Evolutionary conservation across 805 yeast genomes (phyloP), one percentile per base, ranked within the genome.

Genomic region (Saccharomyces paradoxus): DNA sequence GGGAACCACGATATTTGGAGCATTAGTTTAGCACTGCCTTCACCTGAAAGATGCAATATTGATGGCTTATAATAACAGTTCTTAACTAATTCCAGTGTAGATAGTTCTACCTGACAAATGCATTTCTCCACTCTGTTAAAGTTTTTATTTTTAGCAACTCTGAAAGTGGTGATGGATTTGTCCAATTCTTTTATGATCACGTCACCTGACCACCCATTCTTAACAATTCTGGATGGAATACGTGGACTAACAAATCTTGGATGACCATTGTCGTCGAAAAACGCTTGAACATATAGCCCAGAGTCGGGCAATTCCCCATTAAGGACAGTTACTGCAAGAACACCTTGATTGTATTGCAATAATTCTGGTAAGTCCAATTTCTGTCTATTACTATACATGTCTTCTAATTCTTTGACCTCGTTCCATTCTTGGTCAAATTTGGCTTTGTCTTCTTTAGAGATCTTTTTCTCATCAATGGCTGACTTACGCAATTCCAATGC

Each of bases 1-100:
- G 99, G 99, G 64, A 89, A 79, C 87, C 89, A 92, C 57, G 89
- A 83, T 29, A 82, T 74, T 61, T 82, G 83, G 17, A 87, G 58
- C 59, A 76, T 79, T 57, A 90, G 70, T 58, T 78, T 78, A 21
- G 81, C 77, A 6, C 75, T 73, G 29, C 78, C 75, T 17, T 77
- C 68, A 22, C 89, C 86, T 17, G 75, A 67, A 58, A 90, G 69
- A 1, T 79, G 75, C 53, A 90, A 56, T 3, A 77, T 74, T 53
- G 78, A 76, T 30, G 91, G 87, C 57, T 79, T 74, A 52, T 79
- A 74, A 67, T 82, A 89, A n/a, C 86, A 79, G 57, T 80, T 79
- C 63, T 81, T 76, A 51, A 91, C 73, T 51, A 90, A 72, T 55
- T 83, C 83, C 29, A 78, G 55, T 0, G 96, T 84, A 41, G 94